phyloP scores from a whole-genome alignment of 805 yeast genomes.

The Teunomyces pallodes region DNA sequence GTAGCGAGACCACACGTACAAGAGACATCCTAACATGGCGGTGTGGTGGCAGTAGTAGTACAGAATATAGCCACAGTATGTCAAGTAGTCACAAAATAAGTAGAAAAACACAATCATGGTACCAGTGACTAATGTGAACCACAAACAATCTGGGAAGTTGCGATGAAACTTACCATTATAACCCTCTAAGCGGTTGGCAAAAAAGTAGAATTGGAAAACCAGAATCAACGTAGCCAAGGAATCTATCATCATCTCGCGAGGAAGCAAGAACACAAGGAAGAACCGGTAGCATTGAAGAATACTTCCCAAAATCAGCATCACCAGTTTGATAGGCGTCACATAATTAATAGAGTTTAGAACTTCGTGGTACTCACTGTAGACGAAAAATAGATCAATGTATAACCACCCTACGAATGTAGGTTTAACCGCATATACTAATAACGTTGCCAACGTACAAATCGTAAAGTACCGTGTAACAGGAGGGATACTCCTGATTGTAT shows the following conservation, averaged over 20 bases:
- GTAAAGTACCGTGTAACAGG: conserved; percentile 61
- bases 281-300: conserved; percentile 43
- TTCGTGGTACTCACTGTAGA: background rate
- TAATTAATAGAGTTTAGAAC: background rate
- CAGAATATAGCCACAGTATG: conserved; percentile 25
- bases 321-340: background rate
- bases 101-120: conserved; percentile 41
- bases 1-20: conserved; percentile 61
- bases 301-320: background rate
- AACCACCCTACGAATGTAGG: background rate
- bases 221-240: conserved; percentile 39
- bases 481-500: conserved; percentile 42
- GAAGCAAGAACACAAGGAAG: conserved; percentile 50
- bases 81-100: conserved; percentile 5
- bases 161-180: conserved; percentile 42
- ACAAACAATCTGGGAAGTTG: conserved; percentile 54
- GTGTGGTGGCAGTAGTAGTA: conserved; percentile 25
- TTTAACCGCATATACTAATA: background rate
- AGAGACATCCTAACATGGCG: conserved; percentile 52
- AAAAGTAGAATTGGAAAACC: conserved; percentile 55
- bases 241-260: conserved; percentile 27
- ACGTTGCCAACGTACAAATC: conserved; percentile 42
- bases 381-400: background rate
- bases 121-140: conserved; percentile 50
- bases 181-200: conserved; percentile 55